Percentiles rank a stretch among this genome's conserved stretches.
Evolutionary conservation across 176 grass and related monocot species (phyloP).

Genomic region (Zizania latifolia): DNA sequence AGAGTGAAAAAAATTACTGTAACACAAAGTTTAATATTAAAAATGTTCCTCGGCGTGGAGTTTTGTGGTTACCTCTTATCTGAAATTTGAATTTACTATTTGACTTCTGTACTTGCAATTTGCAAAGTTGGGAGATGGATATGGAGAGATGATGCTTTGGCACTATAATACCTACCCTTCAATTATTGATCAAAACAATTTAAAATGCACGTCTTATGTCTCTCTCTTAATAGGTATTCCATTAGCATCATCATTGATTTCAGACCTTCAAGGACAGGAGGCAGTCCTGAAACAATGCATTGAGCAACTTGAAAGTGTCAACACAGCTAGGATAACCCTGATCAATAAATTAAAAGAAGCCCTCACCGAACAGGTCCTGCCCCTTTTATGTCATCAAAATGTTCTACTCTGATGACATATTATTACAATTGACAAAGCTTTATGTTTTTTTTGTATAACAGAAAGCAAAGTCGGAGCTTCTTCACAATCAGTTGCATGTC

Average conservation of each 20-base stretch:
- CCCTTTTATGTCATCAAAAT: slow-evolving; percentile 22
- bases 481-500: slow-evolving; percentile 70
- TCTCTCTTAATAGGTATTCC: slow-evolving; percentile 53
- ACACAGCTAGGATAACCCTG: slow-evolving; percentile 41
- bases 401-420: not conserved
- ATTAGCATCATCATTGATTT: slow-evolving; percentile 48
- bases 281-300: slow-evolving; percentile 53
- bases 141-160: not conserved
- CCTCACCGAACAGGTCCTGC: slow-evolving; percentile 66
- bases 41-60: not conserved
- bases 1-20: not conserved
- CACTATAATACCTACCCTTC: not conserved
- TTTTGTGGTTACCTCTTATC: not conserved
- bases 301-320: slow-evolving; percentile 60
- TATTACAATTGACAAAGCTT: slow-evolving; percentile 17
- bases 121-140: not conserved
- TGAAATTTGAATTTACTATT: not conserved
- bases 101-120: not conserved
- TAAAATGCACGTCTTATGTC: not conserved
- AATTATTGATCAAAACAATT: not conserved
- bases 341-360: slow-evolving; percentile 78
- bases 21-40: not conserved
- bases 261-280: slow-evolving; percentile 65
- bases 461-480: slow-evolving; percentile 62
- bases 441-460: slow-evolving; percentile 35